Conservation (phyloP, 2,329 filamentous ascomycete genomes). For the Aureobasidium musti region DNA sequence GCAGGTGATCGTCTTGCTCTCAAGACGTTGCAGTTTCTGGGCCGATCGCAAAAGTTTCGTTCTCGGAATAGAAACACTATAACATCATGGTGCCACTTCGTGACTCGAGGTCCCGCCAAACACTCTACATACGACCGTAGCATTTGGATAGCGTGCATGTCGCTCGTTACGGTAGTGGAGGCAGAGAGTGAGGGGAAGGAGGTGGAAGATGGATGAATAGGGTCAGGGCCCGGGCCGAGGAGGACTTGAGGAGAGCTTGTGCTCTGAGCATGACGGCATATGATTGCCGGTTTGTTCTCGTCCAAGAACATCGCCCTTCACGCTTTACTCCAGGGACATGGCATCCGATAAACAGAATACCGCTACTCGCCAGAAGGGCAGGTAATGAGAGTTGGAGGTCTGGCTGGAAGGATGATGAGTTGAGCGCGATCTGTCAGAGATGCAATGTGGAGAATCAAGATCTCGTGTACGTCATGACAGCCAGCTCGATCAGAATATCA, state of each 20-base stretch:
- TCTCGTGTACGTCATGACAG: constrained; percentile 23
- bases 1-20: neutral
- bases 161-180: neutral
- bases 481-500: constrained; percentile 3
- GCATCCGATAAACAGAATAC: neutral
- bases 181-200: neutral
- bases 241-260: neutral
- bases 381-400: neutral
- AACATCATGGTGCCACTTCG: constrained; percentile 4
- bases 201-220: neutral
- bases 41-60: neutral
- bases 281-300: too few relatives aligned
- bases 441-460: constrained; percentile 15
- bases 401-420: neutral
- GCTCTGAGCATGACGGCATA: neutral
- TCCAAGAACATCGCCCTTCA: neutral
- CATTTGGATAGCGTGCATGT: neutral
- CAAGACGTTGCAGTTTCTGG: constrained; percentile 2
- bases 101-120: neutral
- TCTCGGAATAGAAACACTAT: constrained; percentile 10
- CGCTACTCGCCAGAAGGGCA: neutral
- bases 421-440: neutral
- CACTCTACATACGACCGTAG: neutral
- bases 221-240: neutral
- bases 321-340: neutral